Base-by-base conservation (phyloP, 306 rosid genomes). In the Medicago lupulina region DNA sequence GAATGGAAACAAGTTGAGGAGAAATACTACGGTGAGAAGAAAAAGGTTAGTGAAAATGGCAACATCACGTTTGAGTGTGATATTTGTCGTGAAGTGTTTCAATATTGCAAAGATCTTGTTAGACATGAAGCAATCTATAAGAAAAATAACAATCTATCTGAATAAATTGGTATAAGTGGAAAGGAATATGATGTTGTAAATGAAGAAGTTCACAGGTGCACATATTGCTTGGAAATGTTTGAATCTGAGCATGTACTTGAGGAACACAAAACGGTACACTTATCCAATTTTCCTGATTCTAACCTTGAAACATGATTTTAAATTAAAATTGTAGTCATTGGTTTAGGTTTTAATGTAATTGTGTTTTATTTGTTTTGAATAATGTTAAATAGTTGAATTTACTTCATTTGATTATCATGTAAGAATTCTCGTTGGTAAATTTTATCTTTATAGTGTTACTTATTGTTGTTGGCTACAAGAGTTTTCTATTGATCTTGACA, bases 1-100 rank as follows among this genome's bases (percentile, higher is more conserved):
- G 66, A 60, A 28, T 60, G 41, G 66, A 16, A 60, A 60, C 66
- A 60, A 60, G 14, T 60, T 6, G 39, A 14, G 40, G 4, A 60
- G 40, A 60, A 15, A 60, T 12, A 60, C 18, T 6, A 6, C 1
- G 3, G 3, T 12, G 66, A 54, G 14, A 18, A 17, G 28, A 5
- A 1, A 18, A 8, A 18, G 19, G 0, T 9, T 18, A 17, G 8
- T 17, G 60, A 18, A 54, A 54, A 54, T 54, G 8, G 11, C n/a
- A 16, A 51, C 17, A 51, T n/a, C 21, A 4, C n/a, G 57, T 50
- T 15, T 15, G 2, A 50, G 3, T n/a, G 19, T n/a, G 57, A 50
- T 50, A 15, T 50, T 50, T 50, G 19, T 50, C 19, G n/a, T 50
- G 9, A 50, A n/a, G 1, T 50, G 19, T 49, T 49, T 2, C 19